Evolutionary conservation across 495 filamentous ascomycete species (phyloP).

Genomic region (Cercophora samala): DNA sequence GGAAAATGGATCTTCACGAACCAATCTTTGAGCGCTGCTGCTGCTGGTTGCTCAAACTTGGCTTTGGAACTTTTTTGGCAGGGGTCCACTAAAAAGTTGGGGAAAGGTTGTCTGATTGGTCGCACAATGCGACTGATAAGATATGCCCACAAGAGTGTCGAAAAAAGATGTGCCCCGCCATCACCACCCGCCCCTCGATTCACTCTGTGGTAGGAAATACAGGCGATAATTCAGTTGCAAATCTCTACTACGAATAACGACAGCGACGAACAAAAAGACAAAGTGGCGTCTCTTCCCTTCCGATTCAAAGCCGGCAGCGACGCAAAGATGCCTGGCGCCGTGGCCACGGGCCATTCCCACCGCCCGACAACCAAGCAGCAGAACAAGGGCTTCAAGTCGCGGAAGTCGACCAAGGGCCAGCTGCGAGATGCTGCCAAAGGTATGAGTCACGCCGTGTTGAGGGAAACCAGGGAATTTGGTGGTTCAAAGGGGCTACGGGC

Average conservation of each 20-base stretch:
- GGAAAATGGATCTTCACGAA: too few species aligned
- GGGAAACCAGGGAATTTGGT: neutral
- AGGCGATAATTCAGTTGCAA: constrained; percentile 5
- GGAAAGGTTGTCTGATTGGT: constrained; percentile 18
- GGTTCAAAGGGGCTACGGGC: neutral
- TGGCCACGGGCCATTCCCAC: constrained; percentile 69
- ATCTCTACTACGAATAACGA: neutral
- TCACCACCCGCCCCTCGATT: constrained; percentile 21
- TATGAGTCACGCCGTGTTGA: constrained; percentile 35
- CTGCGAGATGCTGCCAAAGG: constrained; percentile 81
- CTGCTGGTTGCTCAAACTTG: neutral
- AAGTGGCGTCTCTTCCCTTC: constrained; percentile 71
- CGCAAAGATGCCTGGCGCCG: constrained; percentile 59
- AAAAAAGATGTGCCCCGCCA: constrained; percentile 36
- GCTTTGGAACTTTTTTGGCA: constrained; percentile 23
- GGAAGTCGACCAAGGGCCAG: constrained; percentile 81
- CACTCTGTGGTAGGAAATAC: neutral
- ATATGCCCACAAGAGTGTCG: constrained; percentile 27
- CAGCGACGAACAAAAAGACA: constrained; percentile 19
- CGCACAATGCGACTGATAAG: constrained; percentile 26
- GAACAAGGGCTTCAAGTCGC: constrained; percentile 88
- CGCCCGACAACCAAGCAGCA: constrained; percentile 80
- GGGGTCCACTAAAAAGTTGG: constrained; percentile 32
- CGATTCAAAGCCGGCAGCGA: constrained; percentile 80
- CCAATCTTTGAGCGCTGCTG: constrained; percentile 3